A percentile compares a stretch with the other conserved stretches of the same genome.
These are phyloP conservation scores for Berberis vulgaris DNA, from an alignment of 164 flowering plant genomes.

Conservation along the genomic window DNA sequence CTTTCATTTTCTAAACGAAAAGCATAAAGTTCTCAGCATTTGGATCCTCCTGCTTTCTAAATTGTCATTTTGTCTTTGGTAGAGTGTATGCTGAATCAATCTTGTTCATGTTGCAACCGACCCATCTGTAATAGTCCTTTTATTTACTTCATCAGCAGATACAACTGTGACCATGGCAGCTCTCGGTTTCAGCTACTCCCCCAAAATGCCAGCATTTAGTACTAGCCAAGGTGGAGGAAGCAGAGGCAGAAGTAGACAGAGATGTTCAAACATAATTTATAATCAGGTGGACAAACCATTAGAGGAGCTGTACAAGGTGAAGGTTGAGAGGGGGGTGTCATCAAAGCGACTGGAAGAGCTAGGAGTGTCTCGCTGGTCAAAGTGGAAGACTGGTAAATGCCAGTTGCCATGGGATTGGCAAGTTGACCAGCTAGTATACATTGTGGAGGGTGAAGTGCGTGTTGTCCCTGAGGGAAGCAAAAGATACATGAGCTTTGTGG, in stretches of 20 bases:
- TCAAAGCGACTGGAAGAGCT: constrained; percentile 47
- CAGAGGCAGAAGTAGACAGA: not conserved
- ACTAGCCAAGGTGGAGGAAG: not conserved
- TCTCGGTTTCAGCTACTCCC: constrained; percentile 8
- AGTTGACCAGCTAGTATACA: constrained; percentile 69
- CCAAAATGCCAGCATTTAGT: constrained; percentile 1
- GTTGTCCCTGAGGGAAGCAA: constrained; percentile 80
- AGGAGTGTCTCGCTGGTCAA: constrained; percentile 60
- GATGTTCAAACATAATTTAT: constrained; percentile 16
- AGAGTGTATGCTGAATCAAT: too few species aligned
- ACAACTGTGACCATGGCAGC: constrained; percentile 1
- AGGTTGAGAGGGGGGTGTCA: constrained; percentile 52
- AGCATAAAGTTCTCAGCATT: too few species aligned
- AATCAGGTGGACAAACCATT: constrained; percentile 46
- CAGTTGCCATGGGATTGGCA: constrained; percentile 80
- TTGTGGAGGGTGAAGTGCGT: constrained; percentile 77
- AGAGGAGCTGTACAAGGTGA: constrained; percentile 64
- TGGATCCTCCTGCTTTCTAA: too few species aligned
- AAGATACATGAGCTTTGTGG: constrained; percentile 48
- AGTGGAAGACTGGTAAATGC: constrained; percentile 74
- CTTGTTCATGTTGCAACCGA: too few species aligned
- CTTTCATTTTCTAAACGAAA: too few species aligned
- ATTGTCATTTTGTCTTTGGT: too few species aligned
- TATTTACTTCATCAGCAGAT: not conserved
- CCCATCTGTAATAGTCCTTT: too few species aligned